These are phyloP conservation scores for Coemansia sp. DNA, from an alignment of 192 early-diverging fungal genomes.

Conservation along the genomic window DNA sequence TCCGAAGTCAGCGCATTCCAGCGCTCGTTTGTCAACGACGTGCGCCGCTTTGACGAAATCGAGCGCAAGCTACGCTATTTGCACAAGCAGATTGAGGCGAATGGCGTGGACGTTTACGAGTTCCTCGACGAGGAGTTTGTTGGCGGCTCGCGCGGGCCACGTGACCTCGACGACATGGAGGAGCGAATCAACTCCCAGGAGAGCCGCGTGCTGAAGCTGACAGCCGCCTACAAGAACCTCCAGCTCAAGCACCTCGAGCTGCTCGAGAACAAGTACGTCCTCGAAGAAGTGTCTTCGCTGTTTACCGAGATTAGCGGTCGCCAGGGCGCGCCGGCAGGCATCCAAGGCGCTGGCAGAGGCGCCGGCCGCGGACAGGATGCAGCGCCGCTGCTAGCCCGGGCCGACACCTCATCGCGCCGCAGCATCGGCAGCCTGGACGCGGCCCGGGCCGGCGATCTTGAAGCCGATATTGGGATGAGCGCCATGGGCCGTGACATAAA, in stretches of 20 bases:
- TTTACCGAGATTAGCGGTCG: constrained; percentile 66
- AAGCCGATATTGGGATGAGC: constrained; percentile 30
- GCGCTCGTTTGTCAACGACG: constrained; percentile 90
- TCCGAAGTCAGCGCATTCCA: constrained; percentile 94
- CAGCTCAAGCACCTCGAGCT: constrained; percentile 86
- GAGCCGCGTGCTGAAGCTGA: constrained; percentile 78
- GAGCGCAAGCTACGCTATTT: constrained; percentile 95
- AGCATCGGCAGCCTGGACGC: constrained; percentile 50
- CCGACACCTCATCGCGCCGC: constrained; percentile 52
- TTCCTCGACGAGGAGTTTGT: constrained; percentile 50
- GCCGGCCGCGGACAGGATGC: constrained; percentile 19
- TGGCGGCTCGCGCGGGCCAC: constrained; percentile 65
- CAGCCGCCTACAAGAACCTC: constrained; percentile 77
- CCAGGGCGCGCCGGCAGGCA: constrained; percentile 50
- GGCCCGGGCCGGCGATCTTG: constrained; percentile 24
- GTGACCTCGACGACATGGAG: constrained; percentile 93
- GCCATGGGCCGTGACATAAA: constrained; percentile 48
- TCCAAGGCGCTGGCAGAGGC: not conserved
- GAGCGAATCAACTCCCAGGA: constrained; percentile 77
- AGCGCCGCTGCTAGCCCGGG: constrained; percentile 56
- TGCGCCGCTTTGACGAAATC: constrained; percentile 95
- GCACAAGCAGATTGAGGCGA: constrained; percentile 71
- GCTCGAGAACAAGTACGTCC: constrained; percentile 83
- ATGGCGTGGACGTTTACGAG: constrained; percentile 59
- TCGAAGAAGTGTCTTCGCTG: constrained; percentile 64